Base-by-base conservation (phyloP, 305 asterid species). In the Fraxinus albicans region DNA sequence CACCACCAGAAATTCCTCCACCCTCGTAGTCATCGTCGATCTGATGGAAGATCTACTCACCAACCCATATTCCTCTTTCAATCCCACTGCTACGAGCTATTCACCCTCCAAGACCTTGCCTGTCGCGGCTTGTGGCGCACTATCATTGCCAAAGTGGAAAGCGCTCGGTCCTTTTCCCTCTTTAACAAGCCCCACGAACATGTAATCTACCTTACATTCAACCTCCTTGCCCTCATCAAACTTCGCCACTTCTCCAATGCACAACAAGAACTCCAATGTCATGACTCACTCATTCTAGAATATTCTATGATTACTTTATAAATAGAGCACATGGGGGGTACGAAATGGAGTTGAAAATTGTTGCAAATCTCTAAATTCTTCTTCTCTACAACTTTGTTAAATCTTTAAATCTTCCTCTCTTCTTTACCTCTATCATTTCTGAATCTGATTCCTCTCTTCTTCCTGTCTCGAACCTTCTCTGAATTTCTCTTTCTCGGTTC, bases 121-220 rank as follows among this genome's bases (percentile, higher is more conserved):
- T 88, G 92, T 86, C 94, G 98, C 31, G 98, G 99, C 88, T 90
- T 96, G 83, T 96, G 98, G 98, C 92, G 92, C 40, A 90, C 99
- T 0, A 84, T 96, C 83, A 91, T 96, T 60, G 98, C 93, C 91
- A 94, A 92, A 88, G 91, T 96, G 69, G 92, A 93, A 33, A 93
- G 92, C 84, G 94, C 98, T 21, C 93, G 99, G 3, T 92, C 98
- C 13, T 95, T 88, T 6, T 87, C 94, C 93, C 93, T 94, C 81
- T 92, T 94, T 76, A 47, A 95, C 44, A 89, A 90, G 83, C 98
- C 99, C 42, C 98, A 94, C 86, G 97, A 94, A 77, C 98, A 93
- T 82, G 91, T 96, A 73, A 88, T 90, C 15, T 96, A 96, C 86
- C 97, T 96, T 86, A 88, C 98, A 3, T 93, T 89, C 96, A 92